phyloP scores from a whole-genome alignment of 1,284 basidiomycete genomes.

The Cryptococcus neoformans region DNA sequence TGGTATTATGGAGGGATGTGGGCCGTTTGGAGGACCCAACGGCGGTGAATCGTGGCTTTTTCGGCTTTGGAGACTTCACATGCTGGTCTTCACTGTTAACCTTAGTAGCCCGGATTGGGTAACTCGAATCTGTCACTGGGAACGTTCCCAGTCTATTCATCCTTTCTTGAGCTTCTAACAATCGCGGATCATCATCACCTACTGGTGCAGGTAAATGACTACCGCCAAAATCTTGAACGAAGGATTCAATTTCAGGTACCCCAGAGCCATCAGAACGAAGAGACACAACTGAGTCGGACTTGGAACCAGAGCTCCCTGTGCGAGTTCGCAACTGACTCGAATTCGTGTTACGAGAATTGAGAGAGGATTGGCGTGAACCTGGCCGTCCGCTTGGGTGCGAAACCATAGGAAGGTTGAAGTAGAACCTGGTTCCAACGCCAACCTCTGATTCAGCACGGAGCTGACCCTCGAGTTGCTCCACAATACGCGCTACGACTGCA shows the following conservation, averaged over 20 bases:
- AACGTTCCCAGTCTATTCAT: conserved; percentile 42
- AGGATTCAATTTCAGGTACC: conserved; percentile 57
- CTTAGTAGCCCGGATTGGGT: conserved; percentile 46
- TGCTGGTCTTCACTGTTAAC: conserved; percentile 17
- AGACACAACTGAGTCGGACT: conserved; percentile 16
- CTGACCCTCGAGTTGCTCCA: conserved; percentile 75
- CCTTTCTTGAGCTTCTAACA: conserved; percentile 30
- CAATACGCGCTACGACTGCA: conserved; percentile 77
- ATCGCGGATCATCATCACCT: conserved; percentile 46
- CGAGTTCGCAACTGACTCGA: conserved; percentile 4
- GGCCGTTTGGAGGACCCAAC: not conserved
- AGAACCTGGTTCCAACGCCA: conserved; percentile 66
- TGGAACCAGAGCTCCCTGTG: conserved; percentile 13
- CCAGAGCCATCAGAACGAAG: conserved; percentile 16
- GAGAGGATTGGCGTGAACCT: not conserved
- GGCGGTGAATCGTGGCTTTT: not conserved
- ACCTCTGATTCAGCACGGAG: conserved; percentile 73
- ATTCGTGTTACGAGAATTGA: not conserved
- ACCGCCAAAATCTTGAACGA: conserved; percentile 61
- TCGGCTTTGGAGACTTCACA: not conserved
- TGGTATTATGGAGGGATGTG: not conserved
- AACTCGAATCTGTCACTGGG: conserved; percentile 46
- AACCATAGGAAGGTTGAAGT: conserved; percentile 42
- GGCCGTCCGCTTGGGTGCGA: conserved; percentile 9
- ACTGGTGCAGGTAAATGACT: conserved; percentile 43